These are phyloP conservation scores for Berberis thunbergii DNA, from an alignment of 164 flowering plant species.

Conservation along the genomic window DNA sequence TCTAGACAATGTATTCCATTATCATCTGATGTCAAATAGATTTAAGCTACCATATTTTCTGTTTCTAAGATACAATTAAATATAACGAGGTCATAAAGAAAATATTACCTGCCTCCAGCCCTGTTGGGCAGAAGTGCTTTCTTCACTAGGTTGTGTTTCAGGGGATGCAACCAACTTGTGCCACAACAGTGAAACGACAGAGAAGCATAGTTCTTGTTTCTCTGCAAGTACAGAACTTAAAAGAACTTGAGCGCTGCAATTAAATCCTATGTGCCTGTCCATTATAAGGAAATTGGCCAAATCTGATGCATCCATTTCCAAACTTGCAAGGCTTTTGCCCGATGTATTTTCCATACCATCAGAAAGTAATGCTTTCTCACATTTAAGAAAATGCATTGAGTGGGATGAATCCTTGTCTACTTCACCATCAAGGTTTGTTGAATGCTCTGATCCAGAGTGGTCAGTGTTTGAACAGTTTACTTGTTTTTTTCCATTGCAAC, in stretches of 20 bases:
- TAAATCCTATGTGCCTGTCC: slow-evolving; percentile 84
- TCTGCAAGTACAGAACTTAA: slow-evolving; percentile 71
- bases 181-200: slow-evolving; percentile 94
- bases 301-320: slow-evolving; percentile 80
- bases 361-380: slow-evolving; percentile 29
- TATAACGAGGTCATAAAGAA: not conserved
- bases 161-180: slow-evolving; percentile 82
- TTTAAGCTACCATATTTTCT: too few species aligned
- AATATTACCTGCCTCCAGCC: slow-evolving; percentile 95
- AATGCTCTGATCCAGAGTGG: slow-evolving; percentile 19
- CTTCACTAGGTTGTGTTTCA: slow-evolving; percentile 77
- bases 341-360: slow-evolving; percentile 27
- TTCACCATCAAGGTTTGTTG: slow-evolving; percentile 17
- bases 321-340: slow-evolving; percentile 46
- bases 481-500: slow-evolving; percentile 28
- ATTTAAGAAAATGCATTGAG: slow-evolving; percentile 19
- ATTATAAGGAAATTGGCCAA: slow-evolving; percentile 84
- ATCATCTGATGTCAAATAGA: too few species aligned
- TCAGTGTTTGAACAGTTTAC: slow-evolving; percentile 19
- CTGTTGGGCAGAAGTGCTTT: slow-evolving; percentile 96
- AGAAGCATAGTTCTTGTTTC: slow-evolving; percentile 80
- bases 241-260: slow-evolving; percentile 63
- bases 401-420: slow-evolving; percentile 13
- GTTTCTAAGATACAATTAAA: too few species aligned
- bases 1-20: too few species aligned